Evolutionary conservation across 2,329 filamentous ascomycete species (phyloP).

Genomic region (Conoideocrella luteorostrata): DNA sequence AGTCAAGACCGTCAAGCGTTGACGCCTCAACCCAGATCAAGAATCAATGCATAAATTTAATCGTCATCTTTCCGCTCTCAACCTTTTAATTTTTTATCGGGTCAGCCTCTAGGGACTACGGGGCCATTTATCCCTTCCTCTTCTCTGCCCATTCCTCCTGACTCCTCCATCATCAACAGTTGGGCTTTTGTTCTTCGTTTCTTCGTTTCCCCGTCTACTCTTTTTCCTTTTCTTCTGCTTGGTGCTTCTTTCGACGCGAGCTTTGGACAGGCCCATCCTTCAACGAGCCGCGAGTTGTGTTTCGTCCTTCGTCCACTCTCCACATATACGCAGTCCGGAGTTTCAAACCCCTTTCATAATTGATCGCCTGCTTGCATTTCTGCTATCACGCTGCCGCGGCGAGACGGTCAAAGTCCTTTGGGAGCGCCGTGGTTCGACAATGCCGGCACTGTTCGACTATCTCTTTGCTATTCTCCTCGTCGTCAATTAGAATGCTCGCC

Average conservation of each 20-base stretch:
- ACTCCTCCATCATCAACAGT: too few relatives aligned
- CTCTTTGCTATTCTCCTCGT: conserved; percentile 11
- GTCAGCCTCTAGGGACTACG: neutral
- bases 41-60: neutral
- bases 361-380: conserved; percentile 1
- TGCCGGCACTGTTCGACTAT: conserved; percentile 10
- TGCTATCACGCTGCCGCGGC: neutral
- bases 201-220: neutral
- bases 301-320: neutral
- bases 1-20: neutral
- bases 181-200: too few relatives aligned
- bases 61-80: neutral
- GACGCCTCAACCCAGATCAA: neutral
- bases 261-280: conserved; percentile 3
- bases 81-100: neutral
- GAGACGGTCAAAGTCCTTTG: neutral
- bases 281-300: neutral
- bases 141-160: too few relatives aligned
- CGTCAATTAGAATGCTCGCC: conserved; percentile 29
- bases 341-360: neutral
- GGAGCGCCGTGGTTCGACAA: conserved; percentile 7
- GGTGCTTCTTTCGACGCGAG: conserved; percentile 5
- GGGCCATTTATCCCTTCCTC: neutral
- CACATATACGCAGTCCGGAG: conserved; percentile 1
- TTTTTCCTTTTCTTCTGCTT: conserved; percentile 8